Conservation (phyloP, 2,329 filamentous ascomycete species). For the Piedraia hortae region DNA sequence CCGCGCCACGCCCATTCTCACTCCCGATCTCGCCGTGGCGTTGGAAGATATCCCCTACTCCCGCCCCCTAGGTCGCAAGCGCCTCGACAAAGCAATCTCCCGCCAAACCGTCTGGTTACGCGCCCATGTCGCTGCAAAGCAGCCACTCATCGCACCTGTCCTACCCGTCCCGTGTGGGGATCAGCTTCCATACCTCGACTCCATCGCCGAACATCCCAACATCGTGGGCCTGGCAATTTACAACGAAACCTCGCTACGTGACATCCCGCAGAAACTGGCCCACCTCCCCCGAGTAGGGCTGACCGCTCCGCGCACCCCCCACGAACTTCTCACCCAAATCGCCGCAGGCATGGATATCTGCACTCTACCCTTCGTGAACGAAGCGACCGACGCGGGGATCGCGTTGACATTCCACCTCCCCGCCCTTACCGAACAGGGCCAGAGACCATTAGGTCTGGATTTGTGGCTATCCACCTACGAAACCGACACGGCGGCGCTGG, state of each 20-base stretch:
- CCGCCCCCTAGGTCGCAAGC: slow-evolving; percentile 25
- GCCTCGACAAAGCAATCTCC: slow-evolving; percentile 59
- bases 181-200: slow-evolving; percentile 58
- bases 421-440: slow-evolving; percentile 2
- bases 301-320: slow-evolving; percentile 40
- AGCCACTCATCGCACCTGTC: slow-evolving; percentile 30
- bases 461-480: slow-evolving; percentile 42
- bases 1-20: slow-evolving; percentile 32
- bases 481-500: slow-evolving; percentile 33
- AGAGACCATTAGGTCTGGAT: slow-evolving; percentile 38
- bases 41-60: slow-evolving; percentile 45
- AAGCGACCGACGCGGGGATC: slow-evolving; percentile 56
- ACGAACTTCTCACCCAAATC: slow-evolving; percentile 50
- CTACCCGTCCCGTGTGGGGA: slow-evolving; percentile 46
- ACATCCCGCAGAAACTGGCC: slow-evolving; percentile 33
- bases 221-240: slow-evolving; percentile 43
- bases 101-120: slow-evolving; percentile 53
- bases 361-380: slow-evolving; percentile 45
- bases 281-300: slow-evolving; percentile 48
- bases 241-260: slow-evolving; percentile 38
- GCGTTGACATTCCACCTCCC: slow-evolving; percentile 40
- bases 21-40: slow-evolving; percentile 55
- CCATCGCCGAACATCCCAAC: slow-evolving; percentile 19
- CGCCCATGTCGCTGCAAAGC: slow-evolving; percentile 26
- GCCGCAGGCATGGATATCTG: slow-evolving; percentile 54